Evolutionary conservation across 2,329 filamentous ascomycete genomes (phyloP).

Genomic region (Ceratocystiopsis brevicomis): DNA sequence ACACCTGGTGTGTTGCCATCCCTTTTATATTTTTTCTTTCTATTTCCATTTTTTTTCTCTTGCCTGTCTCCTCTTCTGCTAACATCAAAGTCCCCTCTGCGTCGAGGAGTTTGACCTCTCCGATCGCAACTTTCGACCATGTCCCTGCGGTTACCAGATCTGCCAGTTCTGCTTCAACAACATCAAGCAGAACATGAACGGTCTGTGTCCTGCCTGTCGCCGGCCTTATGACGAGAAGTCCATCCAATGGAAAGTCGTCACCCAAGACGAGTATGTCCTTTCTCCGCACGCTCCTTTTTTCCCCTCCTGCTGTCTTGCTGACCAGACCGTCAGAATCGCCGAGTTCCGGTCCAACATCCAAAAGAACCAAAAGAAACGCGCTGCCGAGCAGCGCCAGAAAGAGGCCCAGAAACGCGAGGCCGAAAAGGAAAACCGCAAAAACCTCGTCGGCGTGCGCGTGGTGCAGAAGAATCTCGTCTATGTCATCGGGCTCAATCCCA

Average conservation of each 20-base stretch:
- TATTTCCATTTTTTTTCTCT: neutral
- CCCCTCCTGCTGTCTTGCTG: too few relatives aligned
- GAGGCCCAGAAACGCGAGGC: conserved; percentile 93
- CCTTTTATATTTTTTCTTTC: too few relatives aligned
- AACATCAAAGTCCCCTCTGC: conserved; percentile 59
- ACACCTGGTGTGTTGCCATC: conserved; percentile 42
- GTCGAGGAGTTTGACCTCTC: conserved; percentile 98
- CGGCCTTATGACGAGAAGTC: conserved; percentile 91
- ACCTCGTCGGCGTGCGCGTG: conserved; percentile 83
- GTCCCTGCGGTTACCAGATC: conserved; percentile 97
- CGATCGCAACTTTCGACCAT: conserved; percentile 91
- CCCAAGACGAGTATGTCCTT: conserved; percentile 79
- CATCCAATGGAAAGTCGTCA: conserved; percentile 91
- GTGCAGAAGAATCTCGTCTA: conserved; percentile 98
- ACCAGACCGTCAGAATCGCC: conserved; percentile 25
- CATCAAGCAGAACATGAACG: conserved; percentile 95
- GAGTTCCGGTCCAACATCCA: conserved; percentile 61
- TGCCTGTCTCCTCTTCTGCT: neutral
- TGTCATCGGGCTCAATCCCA: conserved; percentile 83
- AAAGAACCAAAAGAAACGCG: conserved; percentile 85
- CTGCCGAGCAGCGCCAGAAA: conserved; percentile 67
- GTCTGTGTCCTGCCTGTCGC: conserved; percentile 90
- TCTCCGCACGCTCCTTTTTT: conserved; percentile 1
- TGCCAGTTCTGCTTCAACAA: conserved; percentile 99
- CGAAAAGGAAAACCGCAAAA: conserved; percentile 88